A percentile compares a stretch with the other conserved stretches of the same genome.
Evolutionary conservation across 352 stramenopile genomes (phyloP).

Genomic region (Phytopythium delawarense): DNA sequence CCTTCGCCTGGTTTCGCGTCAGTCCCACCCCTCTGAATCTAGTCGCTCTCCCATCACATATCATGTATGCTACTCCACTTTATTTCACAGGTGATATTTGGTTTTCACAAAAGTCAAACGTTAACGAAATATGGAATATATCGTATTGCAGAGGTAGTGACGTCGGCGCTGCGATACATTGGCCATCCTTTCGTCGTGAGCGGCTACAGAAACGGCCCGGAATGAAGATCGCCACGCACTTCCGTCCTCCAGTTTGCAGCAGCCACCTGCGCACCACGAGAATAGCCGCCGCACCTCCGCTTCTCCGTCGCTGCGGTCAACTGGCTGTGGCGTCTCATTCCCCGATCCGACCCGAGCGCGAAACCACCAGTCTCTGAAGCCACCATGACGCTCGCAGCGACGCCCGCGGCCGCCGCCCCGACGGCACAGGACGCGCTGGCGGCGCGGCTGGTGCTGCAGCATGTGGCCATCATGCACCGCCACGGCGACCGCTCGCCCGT

Average conservation of each 20-base stretch:
- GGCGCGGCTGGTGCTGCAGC: conserved; percentile 15
- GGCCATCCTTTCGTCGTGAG: not conserved
- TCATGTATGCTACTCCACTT: too few species aligned
- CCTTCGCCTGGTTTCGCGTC: too few species aligned
- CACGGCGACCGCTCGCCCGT: conserved; percentile 27
- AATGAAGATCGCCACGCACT: not conserved
- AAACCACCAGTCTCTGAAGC: not conserved
- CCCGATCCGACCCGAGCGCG: not conserved
- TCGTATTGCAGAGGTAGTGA: not conserved
- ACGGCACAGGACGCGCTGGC: not conserved
- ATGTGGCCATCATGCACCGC: conserved; percentile 22
- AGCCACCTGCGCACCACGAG: not conserved
- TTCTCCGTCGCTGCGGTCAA: not conserved
- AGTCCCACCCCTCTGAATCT: too few species aligned
- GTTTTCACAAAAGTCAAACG: too few species aligned
- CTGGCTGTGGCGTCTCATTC: not conserved
- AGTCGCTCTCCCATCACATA: too few species aligned
- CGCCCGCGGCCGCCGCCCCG: too few species aligned
- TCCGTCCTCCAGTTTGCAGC: not conserved
- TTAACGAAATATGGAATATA: not conserved
- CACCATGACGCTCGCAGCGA: not conserved
- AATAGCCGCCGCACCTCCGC: not conserved
- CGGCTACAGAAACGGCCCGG: not conserved
- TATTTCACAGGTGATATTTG: too few species aligned
- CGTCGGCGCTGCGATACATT: not conserved